phyloP scores from a whole-genome alignment of 148 eudicot species.

The Spergularia bocconei region DNA sequence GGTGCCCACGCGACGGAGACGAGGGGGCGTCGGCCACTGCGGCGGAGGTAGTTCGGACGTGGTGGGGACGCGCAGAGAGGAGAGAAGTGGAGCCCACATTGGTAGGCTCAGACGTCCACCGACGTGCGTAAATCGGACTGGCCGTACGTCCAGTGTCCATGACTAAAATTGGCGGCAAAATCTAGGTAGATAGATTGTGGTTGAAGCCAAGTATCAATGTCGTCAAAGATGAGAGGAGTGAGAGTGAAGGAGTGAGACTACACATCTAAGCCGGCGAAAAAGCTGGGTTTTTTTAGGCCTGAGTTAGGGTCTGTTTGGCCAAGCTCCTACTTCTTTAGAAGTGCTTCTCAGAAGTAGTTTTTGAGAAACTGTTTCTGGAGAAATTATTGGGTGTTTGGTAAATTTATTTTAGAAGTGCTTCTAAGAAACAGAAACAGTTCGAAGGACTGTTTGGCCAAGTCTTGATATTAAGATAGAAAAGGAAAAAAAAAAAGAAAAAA shows the following conservation, averaged over 20 bases:
- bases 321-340: too few species aligned
- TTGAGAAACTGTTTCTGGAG: too few species aligned
- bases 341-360: too few species aligned
- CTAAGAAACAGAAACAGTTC: too few species aligned
- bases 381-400: too few species aligned
- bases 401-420: too few species aligned
- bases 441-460: too few species aligned
- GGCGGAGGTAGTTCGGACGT: constrained; percentile 29
- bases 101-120: constrained; percentile 62
- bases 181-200: constrained; percentile 5
- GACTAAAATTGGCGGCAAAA: neutral
- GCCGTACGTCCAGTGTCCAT: constrained; percentile 30
- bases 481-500: too few species aligned
- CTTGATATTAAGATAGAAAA: too few species aligned
- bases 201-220: neutral
- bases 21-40: constrained; percentile 26
- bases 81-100: constrained; percentile 21
- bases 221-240: neutral
- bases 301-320: too few species aligned
- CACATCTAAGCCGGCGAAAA: too few species aligned
- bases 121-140: constrained; percentile 46
- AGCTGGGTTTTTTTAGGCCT: too few species aligned
- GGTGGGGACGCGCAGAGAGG: constrained; percentile 23
- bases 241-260: neutral
- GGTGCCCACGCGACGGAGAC: constrained; percentile 43